phyloP scores from a whole-genome alignment of 2,329 filamentous ascomycete species.

The Moelleriella libera region DNA sequence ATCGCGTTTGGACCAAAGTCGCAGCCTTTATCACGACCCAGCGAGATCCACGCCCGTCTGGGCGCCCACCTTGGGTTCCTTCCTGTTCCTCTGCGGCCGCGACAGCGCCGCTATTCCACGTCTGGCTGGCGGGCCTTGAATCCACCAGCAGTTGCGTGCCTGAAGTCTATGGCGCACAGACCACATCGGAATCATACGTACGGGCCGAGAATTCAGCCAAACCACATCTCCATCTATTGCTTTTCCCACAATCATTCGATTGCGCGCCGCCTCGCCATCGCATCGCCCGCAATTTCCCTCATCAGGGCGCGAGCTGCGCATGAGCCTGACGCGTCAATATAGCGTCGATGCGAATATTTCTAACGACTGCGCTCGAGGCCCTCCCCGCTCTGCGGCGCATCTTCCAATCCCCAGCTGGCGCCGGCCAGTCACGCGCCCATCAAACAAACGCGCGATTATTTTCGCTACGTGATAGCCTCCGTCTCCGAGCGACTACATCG shows the following conservation, averaged over 20 bases:
- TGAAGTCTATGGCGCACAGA: too few relatives aligned
- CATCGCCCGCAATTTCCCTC: too few relatives aligned
- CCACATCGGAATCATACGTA: too few relatives aligned
- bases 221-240: too few relatives aligned
- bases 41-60: neutral
- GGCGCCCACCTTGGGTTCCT: slow-evolving; percentile 4
- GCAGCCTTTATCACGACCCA: neutral
- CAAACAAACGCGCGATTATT: too few relatives aligned
- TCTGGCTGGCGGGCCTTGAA: neutral
- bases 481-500: neutral
- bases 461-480: too few relatives aligned
- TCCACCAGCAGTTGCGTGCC: neutral
- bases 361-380: neutral
- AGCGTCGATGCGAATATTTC: neutral
- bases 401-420: neutral
- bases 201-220: too few relatives aligned
- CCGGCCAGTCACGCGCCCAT: neutral
- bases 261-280: too few relatives aligned
- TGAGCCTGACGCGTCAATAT: neutral
- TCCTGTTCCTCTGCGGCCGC: slow-evolving; percentile 3
- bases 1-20: too few relatives aligned
- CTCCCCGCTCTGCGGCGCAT: neutral
- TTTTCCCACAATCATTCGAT: too few relatives aligned
- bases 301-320: too few relatives aligned
- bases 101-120: neutral